These are phyloP conservation scores for Pestalotiopsis sp. DNA, from an alignment of 2,329 filamentous ascomycete genomes.

Conservation along the genomic window DNA sequence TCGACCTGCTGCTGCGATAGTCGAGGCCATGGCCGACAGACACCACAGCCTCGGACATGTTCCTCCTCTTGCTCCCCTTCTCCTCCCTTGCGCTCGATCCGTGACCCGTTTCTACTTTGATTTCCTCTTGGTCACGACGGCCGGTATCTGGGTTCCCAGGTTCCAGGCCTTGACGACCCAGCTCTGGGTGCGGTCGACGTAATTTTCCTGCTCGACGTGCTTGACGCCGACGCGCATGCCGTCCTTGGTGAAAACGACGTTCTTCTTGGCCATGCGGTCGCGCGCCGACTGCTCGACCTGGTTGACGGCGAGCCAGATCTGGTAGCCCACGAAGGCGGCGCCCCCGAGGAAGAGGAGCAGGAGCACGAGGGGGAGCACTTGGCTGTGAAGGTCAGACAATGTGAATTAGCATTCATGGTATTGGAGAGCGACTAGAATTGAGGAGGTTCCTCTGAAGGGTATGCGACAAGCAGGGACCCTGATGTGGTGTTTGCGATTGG, in stretches of 20 bases:
- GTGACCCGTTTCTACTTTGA: neutral
- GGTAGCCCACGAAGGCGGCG: slow-evolving; percentile 67
- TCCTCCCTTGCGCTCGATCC: neutral
- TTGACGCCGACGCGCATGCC: slow-evolving; percentile 71
- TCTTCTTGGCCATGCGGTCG: slow-evolving; percentile 72
- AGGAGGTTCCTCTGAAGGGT: neutral
- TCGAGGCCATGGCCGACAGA: too few relatives aligned
- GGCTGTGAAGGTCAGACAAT: slow-evolving; percentile 41
- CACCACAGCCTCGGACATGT: too few relatives aligned
- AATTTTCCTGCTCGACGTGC: slow-evolving; percentile 66
- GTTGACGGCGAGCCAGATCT: slow-evolving; percentile 67
- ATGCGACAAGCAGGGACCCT: neutral
- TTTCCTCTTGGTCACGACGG: slow-evolving; percentile 10
- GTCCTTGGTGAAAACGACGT: slow-evolving; percentile 74
- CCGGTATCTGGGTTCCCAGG: slow-evolving; percentile 29
- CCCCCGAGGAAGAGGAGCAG: slow-evolving; percentile 58
- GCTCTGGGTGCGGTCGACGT: slow-evolving; percentile 72
- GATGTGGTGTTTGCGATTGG: neutral
- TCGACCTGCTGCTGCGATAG: too few relatives aligned
- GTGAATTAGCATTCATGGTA: slow-evolving; percentile 1
- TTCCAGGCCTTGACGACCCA: slow-evolving; percentile 69
- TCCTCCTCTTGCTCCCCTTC: neutral
- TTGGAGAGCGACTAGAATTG: neutral
- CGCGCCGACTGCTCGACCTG: slow-evolving; percentile 66
- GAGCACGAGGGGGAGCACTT: slow-evolving; percentile 67